Base-by-base conservation (phyloP, 192 early-diverging fungal genomes). In the Kickxella alabastrina region DNA sequence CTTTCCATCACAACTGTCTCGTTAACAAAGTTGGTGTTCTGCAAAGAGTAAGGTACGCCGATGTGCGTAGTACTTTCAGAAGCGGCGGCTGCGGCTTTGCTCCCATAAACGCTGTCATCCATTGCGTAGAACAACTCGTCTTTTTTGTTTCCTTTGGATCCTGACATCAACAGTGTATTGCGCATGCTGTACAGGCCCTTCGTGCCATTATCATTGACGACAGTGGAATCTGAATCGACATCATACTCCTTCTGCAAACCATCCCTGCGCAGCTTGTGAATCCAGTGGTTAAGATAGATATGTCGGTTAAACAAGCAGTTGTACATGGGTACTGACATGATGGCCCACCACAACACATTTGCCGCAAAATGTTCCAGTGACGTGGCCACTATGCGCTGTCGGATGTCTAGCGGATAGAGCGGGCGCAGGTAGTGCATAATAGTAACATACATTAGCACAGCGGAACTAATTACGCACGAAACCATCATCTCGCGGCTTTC, bases 331-430 rank as follows among this genome's bases (percentile, higher is more conserved):
- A 48, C 59, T 17, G 67, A 67, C 46, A 71, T 57, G 21, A 77
- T 70, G 0, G 51, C 40, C 75, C 75, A 77, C 62, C 68, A 77
- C 23, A 77, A n/a, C 63, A 0, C 66, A 48, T 70, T 65, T 0
- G 63, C 59, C 6, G 50, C 57, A 28, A 77, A 0, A 23, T 73
- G 69, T 31, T 73, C 69, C 57, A 73, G 46, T 1, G 34, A 29
- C 9, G 69, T 73, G 7, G 62, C 49, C 34, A 65, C 10, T 1
- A 73, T 40, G 10, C 69, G 53, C 32, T 46, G 57, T 4, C 19
- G 45, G 14, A 57, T 55, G 49, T 57, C 50, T 6, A 77, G 50
- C 21, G 57, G 63, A n/a, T 70, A 77, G 10, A 57, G 24, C 10
- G 75, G 63, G 2, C 36, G 31, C 0, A 40, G 10, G 25, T 49